Evolutionary conservation across 306 rosid species (phyloP).

Genomic region (Fagus crenata): DNA sequence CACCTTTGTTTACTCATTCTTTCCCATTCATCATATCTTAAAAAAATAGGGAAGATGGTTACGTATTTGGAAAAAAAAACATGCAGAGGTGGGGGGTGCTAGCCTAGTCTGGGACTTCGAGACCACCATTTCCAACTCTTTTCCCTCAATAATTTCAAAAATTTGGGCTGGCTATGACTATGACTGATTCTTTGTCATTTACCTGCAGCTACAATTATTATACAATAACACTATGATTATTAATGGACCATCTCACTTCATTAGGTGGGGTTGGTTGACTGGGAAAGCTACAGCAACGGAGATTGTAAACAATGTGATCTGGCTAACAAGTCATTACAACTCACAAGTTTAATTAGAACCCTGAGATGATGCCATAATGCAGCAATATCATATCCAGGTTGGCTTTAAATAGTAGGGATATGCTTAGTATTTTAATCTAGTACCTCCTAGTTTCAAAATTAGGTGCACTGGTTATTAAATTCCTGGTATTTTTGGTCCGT

Average conservation of each 20-base stretch:
- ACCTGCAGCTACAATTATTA: neutral
- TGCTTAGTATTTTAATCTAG: neutral
- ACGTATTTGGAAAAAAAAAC: conserved; percentile 35
- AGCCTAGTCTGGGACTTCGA: conserved; percentile 33
- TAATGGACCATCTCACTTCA: conserved; percentile 20
- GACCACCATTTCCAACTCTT: conserved; percentile 50
- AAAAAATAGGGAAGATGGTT: conserved; percentile 35
- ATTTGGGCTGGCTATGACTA: conserved; percentile 48
- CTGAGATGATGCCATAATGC: conserved; percentile 24
- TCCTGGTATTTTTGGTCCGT: conserved; percentile 1
- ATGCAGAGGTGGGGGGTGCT: conserved; percentile 28
- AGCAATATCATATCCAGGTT: conserved; percentile 32
- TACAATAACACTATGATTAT: conserved; percentile 6
- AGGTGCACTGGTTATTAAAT: conserved; percentile 9
- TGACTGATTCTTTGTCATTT: conserved; percentile 35
- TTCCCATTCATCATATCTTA: conserved; percentile 40
- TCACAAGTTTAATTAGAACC: neutral
- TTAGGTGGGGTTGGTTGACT: conserved; percentile 36
- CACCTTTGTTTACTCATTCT: conserved; percentile 31
- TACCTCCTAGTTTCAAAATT: conserved; percentile 29
- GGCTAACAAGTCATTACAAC: conserved; percentile 20
- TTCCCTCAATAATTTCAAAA: conserved; percentile 56
- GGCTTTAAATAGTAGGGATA: conserved; percentile 12
- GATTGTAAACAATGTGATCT: conserved; percentile 33
- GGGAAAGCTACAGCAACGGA: conserved; percentile 59